These are phyloP conservation scores for Penicillium freii DNA, from an alignment of 2,329 filamentous ascomycete genomes.

Conservation along the genomic window DNA sequence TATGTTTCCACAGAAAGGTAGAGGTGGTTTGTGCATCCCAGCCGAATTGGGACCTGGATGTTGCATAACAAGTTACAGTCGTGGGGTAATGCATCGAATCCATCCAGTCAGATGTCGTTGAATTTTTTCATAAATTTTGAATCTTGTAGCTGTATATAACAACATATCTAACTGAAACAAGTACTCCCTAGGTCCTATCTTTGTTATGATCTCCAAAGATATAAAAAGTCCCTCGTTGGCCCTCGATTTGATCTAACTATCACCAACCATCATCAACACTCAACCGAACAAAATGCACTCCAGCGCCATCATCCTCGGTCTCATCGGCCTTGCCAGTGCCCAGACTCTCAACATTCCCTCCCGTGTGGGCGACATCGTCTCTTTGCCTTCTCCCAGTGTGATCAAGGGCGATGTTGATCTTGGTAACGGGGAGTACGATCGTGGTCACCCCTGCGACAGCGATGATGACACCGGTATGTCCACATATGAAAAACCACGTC, in stretches of 20 bases:
- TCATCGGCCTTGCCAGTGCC: conserved; percentile 10
- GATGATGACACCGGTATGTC: conserved; percentile 10
- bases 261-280: not conserved
- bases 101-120: conserved; percentile 1
- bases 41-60: not conserved
- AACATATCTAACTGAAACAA: not conserved
- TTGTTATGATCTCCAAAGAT: conserved; percentile 1
- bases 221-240: not conserved
- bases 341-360: conserved; percentile 10
- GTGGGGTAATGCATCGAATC: not conserved
- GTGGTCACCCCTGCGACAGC: conserved; percentile 3
- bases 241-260: conserved; percentile 1
- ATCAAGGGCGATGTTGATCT: conserved; percentile 5
- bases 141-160: not conserved
- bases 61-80: not conserved
- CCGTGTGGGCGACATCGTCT: conserved; percentile 5
- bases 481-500: not conserved
- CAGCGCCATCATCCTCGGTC: conserved; percentile 5
- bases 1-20: not conserved
- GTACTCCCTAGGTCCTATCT: not conserved
- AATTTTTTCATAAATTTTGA: not conserved
- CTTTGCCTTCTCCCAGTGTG: conserved; percentile 8
- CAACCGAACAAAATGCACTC: conserved; percentile 6
- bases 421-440: conserved; percentile 8
- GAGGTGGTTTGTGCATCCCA: not conserved